A percentile compares a stretch with the other conserved stretches of the same genome.
phyloP scores from a whole-genome alignment of 352 stramenopile species.

The Thraustochytrium striatum region DNA sequence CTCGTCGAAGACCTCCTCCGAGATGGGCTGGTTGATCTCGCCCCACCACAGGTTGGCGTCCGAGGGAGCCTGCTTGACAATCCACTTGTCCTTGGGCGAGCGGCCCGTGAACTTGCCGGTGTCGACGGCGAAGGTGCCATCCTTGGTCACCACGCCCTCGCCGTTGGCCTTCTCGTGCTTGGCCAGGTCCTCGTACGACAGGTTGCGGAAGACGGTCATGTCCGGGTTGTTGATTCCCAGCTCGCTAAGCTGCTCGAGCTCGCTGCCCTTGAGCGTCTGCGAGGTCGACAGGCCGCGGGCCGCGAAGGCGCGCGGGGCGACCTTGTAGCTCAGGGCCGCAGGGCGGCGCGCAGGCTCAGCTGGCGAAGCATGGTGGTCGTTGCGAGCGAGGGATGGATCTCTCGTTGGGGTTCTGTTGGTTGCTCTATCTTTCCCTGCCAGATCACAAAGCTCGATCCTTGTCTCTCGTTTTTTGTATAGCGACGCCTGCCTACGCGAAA shows the following conservation, averaged over 20 bases:
- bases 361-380: neutral
- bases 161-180: constrained; percentile 89
- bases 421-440: neutral
- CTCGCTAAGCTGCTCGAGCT: constrained; percentile 66
- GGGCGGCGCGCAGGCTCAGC: neutral
- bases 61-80: constrained; percentile 84
- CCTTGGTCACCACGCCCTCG: constrained; percentile 80
- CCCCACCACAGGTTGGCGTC: constrained; percentile 94
- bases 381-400: neutral
- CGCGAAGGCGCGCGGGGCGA: neutral
- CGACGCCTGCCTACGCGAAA: no score
- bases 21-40: constrained; percentile 89
- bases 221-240: constrained; percentile 82
- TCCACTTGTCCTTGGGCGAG: constrained; percentile 96
- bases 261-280: neutral
- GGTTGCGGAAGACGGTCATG: constrained; percentile 86
- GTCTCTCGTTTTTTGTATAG: neutral
- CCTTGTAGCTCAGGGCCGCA: neutral
- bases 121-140: constrained; percentile 90
- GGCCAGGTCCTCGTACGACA: constrained; percentile 90
- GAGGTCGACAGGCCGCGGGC: constrained; percentile 31
- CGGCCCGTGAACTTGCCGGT: constrained; percentile 97
- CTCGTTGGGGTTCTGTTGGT: neutral
- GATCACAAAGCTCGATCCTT: neutral
- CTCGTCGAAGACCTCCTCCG: constrained; percentile 87